Evolutionary conservation across 23 red algal species (phyloP), one percentile per base, ranked within the genome.

Genomic region (Pyropia yezoensis): DNA sequence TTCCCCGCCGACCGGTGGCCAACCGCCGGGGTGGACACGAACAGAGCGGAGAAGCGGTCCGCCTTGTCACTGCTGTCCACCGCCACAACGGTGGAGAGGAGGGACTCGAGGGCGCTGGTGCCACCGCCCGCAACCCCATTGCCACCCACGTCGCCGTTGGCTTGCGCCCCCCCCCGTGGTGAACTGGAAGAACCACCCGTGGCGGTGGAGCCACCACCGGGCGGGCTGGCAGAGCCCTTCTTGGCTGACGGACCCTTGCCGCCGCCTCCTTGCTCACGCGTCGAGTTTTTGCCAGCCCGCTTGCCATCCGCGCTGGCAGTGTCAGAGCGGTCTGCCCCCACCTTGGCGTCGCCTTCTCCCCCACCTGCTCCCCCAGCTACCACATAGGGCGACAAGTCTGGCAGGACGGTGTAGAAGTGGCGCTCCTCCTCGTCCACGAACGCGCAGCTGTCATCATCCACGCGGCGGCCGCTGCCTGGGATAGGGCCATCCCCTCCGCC

Each of bases 1-100:
- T 87, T 87, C 19, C 64, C 30, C 3, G 50, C 71, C 45, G 55
- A 21, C 7, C 21, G 55, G 21, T 59, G 19, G 19, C 55, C 55
- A 7, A 23, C 55, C 21, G 19, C 55, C 4, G 21, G 19, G 21
- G 55, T 21, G 19, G 25, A 21, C 19, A 23, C 55, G 25, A 59
- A 23, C 3, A 59, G 21, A 0, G 55, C 55, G 12, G 55, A 59
- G 17, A 27, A 21, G 55, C 55, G 19, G 55, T 47, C 39, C 39
- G 39, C 39, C 39, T 47, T 47, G 39, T 47, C 39, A 13, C 25
- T 59, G 25, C 25, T 59, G 19, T 59, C 25, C 21, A 21, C 55
- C 55, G 19, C 25, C 39, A 47, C 39, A 8, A 47, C 39, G 39
- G 39, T 47, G 39, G 39, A 47, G 39, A 47, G 39, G 39, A 47